Evolutionary conservation across 1,284 basidiomycete species (phyloP).

Genomic region (Cutaneotrichosporon mucoides): DNA sequence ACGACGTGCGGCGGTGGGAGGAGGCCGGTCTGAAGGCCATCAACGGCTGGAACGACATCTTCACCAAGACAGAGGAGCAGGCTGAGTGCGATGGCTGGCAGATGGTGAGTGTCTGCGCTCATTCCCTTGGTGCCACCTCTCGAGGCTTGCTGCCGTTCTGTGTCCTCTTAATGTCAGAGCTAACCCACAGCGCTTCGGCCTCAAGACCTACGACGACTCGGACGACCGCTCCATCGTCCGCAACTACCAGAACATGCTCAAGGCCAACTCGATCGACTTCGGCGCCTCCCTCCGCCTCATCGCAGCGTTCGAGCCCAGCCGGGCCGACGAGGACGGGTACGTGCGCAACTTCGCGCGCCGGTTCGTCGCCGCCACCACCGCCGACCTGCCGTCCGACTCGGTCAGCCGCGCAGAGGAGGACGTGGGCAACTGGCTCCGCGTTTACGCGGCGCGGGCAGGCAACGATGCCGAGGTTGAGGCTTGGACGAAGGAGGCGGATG

Average conservation of each 20-base stretch:
- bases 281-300: slow-evolving; percentile 72
- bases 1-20: slow-evolving; percentile 63
- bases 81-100: slow-evolving; percentile 66
- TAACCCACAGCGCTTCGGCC: slow-evolving; percentile 63
- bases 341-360: slow-evolving; percentile 54
- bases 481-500: slow-evolving; percentile 6
- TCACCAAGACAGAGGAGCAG: slow-evolving; percentile 56
- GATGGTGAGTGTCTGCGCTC: slow-evolving; percentile 53
- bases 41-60: slow-evolving; percentile 52
- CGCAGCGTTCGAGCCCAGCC: slow-evolving; percentile 59
- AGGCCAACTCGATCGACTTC: slow-evolving; percentile 70
- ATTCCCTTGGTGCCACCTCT: no score
- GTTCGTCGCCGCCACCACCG: slow-evolving; percentile 52
- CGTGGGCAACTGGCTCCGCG: slow-evolving; percentile 64
- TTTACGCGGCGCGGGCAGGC: slow-evolving; percentile 61
- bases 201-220: slow-evolving; percentile 54
- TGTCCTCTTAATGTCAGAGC: no score
- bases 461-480: slow-evolving; percentile 22
- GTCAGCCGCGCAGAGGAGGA: slow-evolving; percentile 52
- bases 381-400: slow-evolving; percentile 53
- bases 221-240: slow-evolving; percentile 62
- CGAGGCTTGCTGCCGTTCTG: no score
- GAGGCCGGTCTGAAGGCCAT: slow-evolving; percentile 56
- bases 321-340: slow-evolving; percentile 23
- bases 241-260: slow-evolving; percentile 65